Conservation (phyloP, 768 basidiomycete species). For the Boletus coccyginus region DNA sequence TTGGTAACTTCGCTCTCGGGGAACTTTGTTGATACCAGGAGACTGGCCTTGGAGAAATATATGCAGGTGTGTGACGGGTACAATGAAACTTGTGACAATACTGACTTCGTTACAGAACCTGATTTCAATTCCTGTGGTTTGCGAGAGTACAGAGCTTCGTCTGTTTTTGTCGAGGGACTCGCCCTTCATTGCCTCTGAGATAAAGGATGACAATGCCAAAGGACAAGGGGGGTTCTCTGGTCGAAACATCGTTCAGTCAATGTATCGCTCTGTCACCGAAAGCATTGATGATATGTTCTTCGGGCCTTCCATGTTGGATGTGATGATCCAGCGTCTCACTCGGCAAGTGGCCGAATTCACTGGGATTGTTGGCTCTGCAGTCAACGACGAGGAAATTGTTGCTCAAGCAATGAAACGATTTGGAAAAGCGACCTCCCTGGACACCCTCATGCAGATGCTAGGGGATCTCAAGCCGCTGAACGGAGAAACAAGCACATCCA, state of each 20-base stretch:
- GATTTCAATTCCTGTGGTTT: conserved; percentile 69
- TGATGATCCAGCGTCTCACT: conserved; percentile 88
- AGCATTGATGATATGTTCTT: conserved; percentile 98
- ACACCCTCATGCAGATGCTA: conserved; percentile 67
- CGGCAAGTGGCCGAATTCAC: conserved; percentile 88
- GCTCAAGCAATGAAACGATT: conserved; percentile 73
- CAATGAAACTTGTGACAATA: too few species aligned
- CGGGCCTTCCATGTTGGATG: conserved; percentile 93
- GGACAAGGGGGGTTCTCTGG: conserved; percentile 54
- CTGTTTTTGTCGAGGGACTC: conserved; percentile 87
- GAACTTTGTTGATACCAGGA: conserved; percentile 83
- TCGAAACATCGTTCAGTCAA: conserved; percentile 74
- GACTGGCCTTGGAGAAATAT: conserved; percentile 81
- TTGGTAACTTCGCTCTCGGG: conserved; percentile 83
- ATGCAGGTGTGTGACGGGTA: conserved; percentile 58
- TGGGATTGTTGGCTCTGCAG: conserved; percentile 73
- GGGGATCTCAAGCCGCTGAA: conserved; percentile 79
- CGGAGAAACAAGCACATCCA: conserved; percentile 85
- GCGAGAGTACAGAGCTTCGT: conserved; percentile 78
- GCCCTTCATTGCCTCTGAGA: conserved; percentile 66
- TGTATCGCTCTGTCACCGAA: conserved; percentile 90
- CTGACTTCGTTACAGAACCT: conserved; percentile 50
- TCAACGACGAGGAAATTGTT: conserved; percentile 83
- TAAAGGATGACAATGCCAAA: conserved; percentile 39
- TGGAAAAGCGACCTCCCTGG: conserved; percentile 63